A percentile compares a stretch with the other conserved stretches of the same genome.
phyloP scores from a whole-genome alignment of 208 protist genomes.

The Leishmania martiniquensis region DNA sequence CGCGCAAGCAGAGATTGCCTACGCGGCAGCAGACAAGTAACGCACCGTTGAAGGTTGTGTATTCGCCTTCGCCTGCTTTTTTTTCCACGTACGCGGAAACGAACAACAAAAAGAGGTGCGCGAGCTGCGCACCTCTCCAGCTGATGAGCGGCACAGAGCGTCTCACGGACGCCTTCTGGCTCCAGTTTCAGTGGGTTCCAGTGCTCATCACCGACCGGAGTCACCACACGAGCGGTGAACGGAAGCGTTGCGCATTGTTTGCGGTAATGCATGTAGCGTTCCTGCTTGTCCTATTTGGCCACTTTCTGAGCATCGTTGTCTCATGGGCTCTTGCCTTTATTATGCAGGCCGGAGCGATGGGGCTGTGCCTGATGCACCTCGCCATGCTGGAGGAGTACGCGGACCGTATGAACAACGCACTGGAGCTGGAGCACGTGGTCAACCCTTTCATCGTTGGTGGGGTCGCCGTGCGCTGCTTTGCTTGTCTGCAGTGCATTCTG shows the following conservation, averaged over 20 bases:
- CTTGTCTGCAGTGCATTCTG: constrained; percentile 47
- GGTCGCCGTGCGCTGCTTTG: constrained; percentile 58
- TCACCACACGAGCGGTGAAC: constrained; percentile 37
- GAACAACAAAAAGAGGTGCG: not conserved
- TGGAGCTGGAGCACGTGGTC: constrained; percentile 56
- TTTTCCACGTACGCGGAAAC: no score
- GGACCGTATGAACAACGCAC: constrained; percentile 54
- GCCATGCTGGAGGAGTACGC: constrained; percentile 52
- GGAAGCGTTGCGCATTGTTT: constrained; percentile 48
- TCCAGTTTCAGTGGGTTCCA: constrained; percentile 74
- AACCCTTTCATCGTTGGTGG: constrained; percentile 64
- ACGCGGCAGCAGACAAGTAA: not conserved
- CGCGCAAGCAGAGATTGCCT: not conserved
- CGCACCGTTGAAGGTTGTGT: not conserved
- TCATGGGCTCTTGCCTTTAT: constrained; percentile 59
- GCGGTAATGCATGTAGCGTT: constrained; percentile 61
- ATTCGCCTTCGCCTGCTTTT: not conserved
- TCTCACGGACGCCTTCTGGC: constrained; percentile 47
- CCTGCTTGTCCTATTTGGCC: constrained; percentile 41
- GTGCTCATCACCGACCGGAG: constrained; percentile 51
- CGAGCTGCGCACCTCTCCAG: no score
- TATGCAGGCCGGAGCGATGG: constrained; percentile 49
- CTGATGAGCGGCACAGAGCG: constrained; percentile 6
- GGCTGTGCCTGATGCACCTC: constrained; percentile 46
- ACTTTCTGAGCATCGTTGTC: constrained; percentile 36